Conservation (phyloP, 2,329 filamentous ascomycete genomes). For the Helotiales sp. region DNA sequence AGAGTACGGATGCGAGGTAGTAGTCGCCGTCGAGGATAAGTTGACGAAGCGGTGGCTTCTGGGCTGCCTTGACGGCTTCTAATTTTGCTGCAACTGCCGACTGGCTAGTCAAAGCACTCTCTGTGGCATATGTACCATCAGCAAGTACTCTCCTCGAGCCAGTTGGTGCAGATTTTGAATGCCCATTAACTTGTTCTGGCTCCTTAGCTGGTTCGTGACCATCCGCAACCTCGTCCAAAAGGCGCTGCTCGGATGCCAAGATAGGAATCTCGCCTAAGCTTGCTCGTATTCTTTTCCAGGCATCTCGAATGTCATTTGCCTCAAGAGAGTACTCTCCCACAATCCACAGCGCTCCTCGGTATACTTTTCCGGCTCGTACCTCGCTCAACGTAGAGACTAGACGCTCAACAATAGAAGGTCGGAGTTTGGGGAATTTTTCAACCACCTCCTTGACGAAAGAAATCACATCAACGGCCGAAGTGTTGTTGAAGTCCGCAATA, state of each 20-base stretch:
- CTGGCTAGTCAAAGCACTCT: constrained; percentile 92
- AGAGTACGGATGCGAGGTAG: constrained; percentile 93
- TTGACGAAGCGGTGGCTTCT: constrained; percentile 93
- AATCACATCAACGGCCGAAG: constrained; percentile 95
- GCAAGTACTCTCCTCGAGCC: constrained; percentile 91
- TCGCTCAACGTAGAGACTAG: constrained; percentile 90
- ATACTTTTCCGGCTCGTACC: constrained; percentile 95
- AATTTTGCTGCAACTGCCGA: constrained; percentile 88
- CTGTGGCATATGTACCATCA: constrained; percentile 96
- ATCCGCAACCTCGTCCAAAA: constrained; percentile 82
- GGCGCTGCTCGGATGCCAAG: constrained; percentile 87
- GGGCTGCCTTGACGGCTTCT: constrained; percentile 94
- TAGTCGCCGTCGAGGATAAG: constrained; percentile 97
- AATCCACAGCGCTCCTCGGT: constrained; percentile 95
- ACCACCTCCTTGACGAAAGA: constrained; percentile 99
- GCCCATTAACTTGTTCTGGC: constrained; percentile 74
- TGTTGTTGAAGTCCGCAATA: constrained; percentile 97
- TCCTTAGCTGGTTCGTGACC: constrained; percentile 67
- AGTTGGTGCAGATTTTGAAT: constrained; percentile 77
- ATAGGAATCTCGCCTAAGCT: constrained; percentile 98
- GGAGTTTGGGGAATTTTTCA: constrained; percentile 92
- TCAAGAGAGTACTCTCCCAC: constrained; percentile 96
- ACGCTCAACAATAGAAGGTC: constrained; percentile 84
- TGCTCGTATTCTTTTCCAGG: constrained; percentile 93
- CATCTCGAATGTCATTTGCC: constrained; percentile 90